Evolutionary conservation across 2,329 filamentous ascomycete genomes (phyloP).

Genomic region (Thermomyces lanuginosus): DNA sequence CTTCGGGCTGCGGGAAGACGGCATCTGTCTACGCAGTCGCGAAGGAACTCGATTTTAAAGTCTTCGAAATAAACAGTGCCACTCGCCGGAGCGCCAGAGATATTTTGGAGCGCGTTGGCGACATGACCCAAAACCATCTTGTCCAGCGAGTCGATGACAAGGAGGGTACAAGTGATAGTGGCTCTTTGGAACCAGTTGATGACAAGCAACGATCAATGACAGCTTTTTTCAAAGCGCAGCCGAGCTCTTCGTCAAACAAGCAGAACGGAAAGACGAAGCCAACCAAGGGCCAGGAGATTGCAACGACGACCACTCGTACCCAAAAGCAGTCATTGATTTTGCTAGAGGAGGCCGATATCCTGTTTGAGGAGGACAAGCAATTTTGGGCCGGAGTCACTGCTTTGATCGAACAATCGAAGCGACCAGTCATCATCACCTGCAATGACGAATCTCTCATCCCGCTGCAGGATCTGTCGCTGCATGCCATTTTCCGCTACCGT

Average conservation of each 20-base stretch:
- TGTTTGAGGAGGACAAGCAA: slow-evolving; percentile 90
- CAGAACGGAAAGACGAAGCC: slow-evolving; percentile 1
- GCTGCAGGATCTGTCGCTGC: slow-evolving; percentile 53
- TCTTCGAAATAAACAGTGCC: slow-evolving; percentile 86
- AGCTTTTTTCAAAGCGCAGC: slow-evolving; percentile 52
- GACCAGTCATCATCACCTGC: slow-evolving; percentile 89
- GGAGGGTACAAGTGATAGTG: slow-evolving; percentile 9
- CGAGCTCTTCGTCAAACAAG: background rate
- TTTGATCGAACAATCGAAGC: slow-evolving; percentile 68
- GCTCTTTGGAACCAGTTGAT: slow-evolving; percentile 40
- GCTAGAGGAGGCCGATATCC: slow-evolving; percentile 79
- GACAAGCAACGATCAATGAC: slow-evolving; percentile 65
- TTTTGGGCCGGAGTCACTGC: slow-evolving; percentile 75
- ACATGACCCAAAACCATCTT: slow-evolving; percentile 92
- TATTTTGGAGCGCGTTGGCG: slow-evolving; percentile 76
- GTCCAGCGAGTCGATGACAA: slow-evolving; percentile 34
- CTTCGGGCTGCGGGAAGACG: slow-evolving; percentile 81
- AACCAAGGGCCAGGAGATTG: slow-evolving; percentile 5
- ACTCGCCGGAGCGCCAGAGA: slow-evolving; percentile 76
- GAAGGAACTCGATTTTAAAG: slow-evolving; percentile 77
- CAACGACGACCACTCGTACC: slow-evolving; percentile 22
- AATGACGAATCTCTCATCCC: slow-evolving; percentile 79
- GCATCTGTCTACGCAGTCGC: slow-evolving; percentile 83
- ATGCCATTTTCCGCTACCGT: slow-evolving; percentile 67
- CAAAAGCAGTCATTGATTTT: slow-evolving; percentile 93